phyloP scores from a whole-genome alignment of 75 land plant genomes.

The Sequoia sempervirens region DNA sequence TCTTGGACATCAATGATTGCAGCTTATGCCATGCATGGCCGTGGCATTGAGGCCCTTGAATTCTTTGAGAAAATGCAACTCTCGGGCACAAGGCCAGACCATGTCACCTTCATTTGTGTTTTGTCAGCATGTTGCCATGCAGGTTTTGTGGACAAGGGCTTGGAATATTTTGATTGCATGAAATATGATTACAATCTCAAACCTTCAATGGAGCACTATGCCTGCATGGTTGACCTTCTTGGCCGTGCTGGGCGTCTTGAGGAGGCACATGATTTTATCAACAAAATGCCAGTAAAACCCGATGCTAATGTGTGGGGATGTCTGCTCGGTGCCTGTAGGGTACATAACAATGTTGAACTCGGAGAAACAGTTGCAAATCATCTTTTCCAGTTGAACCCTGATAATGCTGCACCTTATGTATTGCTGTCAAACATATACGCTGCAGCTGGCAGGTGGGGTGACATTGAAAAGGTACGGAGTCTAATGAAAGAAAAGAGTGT shows the following conservation, averaged over 20 bases:
- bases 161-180: neutral
- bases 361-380: slow-evolving; percentile 6
- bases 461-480: neutral
- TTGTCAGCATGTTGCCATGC: neutral
- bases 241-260: neutral
- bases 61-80: slow-evolving; percentile 22
- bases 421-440: slow-evolving; percentile 10
- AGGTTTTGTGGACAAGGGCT: neutral
- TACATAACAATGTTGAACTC: slow-evolving; percentile 7
- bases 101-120: slow-evolving; percentile 3
- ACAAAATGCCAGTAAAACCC: neutral
- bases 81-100: neutral
- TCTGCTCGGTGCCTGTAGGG: slow-evolving; percentile 6
- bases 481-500: neutral
- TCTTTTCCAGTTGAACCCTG: neutral
- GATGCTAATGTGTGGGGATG: slow-evolving; percentile 6
- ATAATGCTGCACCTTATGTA: slow-evolving; percentile 9
- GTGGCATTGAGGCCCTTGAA: slow-evolving; percentile 18
- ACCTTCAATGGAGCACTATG: slow-evolving; percentile 4
- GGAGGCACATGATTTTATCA: neutral
- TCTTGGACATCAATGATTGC: slow-evolving; percentile 26
- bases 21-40: slow-evolving; percentile 17
- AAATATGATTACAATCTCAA: neutral
- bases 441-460: slow-evolving; percentile 9
- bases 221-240: neutral